These are phyloP conservation scores for Xylariales sp. DNA, from an alignment of 2,329 filamentous ascomycete species.

Conservation along the genomic window DNA sequence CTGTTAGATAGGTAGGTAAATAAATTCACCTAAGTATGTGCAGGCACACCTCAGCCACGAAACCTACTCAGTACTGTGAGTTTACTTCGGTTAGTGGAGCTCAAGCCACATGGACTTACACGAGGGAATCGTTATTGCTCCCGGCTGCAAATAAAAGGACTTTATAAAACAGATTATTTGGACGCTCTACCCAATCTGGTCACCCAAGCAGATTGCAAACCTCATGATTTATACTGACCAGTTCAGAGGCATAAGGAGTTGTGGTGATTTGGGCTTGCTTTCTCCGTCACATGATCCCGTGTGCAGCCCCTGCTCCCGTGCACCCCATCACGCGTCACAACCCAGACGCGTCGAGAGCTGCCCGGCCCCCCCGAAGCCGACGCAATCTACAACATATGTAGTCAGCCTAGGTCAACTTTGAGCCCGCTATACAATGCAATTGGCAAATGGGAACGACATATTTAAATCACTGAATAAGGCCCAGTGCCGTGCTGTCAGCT, in stretches of 20 bases:
- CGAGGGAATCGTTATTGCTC: not conserved
- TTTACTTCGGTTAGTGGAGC: not conserved
- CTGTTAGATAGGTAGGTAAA: not conserved
- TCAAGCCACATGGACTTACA: conserved; percentile 21
- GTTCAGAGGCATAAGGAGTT: not conserved
- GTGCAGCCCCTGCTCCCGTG: conserved; percentile 5
- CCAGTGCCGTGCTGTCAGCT: conserved; percentile 67
- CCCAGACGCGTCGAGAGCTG: conserved; percentile 32
- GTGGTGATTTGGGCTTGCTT: not conserved
- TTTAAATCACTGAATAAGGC: conserved; percentile 65
- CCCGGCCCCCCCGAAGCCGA: not conserved
- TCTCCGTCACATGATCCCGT: conserved; percentile 37
- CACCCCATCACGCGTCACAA: conserved; percentile 28
- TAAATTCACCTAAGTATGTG: too few relatives aligned
- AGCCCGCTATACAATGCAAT: conserved; percentile 40
- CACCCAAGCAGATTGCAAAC: too few relatives aligned
- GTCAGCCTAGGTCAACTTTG: not conserved
- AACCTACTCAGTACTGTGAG: not conserved
- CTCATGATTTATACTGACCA: not conserved
- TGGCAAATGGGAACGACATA: conserved; percentile 47
- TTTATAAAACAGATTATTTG: not conserved
- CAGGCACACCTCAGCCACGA: conserved; percentile 21
- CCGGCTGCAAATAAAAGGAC: not conserved
- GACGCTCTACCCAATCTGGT: not conserved
- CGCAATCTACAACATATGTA: conserved; percentile 20